Evolutionary conservation across 768 basidiomycete species (phyloP).

Genomic region (Wakefieldia striispora): DNA sequence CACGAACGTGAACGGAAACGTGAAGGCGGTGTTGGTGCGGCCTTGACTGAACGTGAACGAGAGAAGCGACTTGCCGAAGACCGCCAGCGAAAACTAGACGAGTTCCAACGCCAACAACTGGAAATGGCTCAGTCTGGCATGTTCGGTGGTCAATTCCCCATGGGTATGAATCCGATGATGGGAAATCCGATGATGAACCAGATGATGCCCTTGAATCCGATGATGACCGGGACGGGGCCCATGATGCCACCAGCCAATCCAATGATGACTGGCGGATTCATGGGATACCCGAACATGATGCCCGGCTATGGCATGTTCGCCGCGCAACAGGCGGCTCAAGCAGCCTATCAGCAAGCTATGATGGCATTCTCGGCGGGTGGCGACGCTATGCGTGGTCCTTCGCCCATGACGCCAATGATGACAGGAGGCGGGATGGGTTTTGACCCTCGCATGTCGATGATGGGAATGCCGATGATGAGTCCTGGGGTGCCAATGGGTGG

Average conservation of each 20-base stretch:
- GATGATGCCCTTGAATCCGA: slow-evolving; percentile 52
- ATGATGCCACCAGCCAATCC: slow-evolving; percentile 51
- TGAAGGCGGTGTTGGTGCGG: slow-evolving; percentile 92
- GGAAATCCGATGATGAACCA: slow-evolving; percentile 54
- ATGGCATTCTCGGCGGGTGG: slow-evolving; percentile 80
- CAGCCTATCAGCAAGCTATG: slow-evolving; percentile 90
- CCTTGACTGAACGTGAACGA: slow-evolving; percentile 92
- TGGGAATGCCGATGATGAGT: slow-evolving; percentile 71
- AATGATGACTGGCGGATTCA: slow-evolving; percentile 52
- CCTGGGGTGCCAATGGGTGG: slow-evolving; percentile 34
- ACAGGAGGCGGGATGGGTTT: slow-evolving; percentile 53
- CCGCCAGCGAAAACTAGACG: slow-evolving; percentile 89
- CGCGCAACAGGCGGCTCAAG: slow-evolving; percentile 75
- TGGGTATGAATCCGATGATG: slow-evolving; percentile 70
- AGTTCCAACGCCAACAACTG: slow-evolving; percentile 82
- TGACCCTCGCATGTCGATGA: slow-evolving; percentile 83
- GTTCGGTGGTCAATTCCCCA: slow-evolving; percentile 50
- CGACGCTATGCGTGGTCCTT: slow-evolving; percentile 39
- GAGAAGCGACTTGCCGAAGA: slow-evolving; percentile 92
- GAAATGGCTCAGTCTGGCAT: slow-evolving; percentile 87
- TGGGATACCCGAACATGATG: slow-evolving; percentile 43
- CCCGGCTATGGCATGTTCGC: slow-evolving; percentile 62
- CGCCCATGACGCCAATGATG: slow-evolving; percentile 55
- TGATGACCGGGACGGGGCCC: slow-evolving; percentile 54
- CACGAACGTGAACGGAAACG: slow-evolving; percentile 93